Conservation (phyloP, 176 grass and related monocot genomes). For the Paspalum notatum region DNA sequence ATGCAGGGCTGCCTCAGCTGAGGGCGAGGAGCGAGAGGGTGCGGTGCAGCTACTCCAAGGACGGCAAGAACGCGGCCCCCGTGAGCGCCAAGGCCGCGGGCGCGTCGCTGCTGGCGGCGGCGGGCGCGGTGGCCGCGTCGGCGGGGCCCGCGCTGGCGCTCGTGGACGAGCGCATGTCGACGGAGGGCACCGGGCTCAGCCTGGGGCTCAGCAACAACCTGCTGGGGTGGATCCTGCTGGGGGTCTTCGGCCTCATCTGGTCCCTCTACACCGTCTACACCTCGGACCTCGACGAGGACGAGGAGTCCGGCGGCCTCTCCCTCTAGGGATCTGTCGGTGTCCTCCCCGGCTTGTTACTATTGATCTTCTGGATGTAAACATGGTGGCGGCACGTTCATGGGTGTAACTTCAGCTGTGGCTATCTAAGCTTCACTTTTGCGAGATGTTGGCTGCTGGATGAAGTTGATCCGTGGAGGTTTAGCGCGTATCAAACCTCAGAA, state of each 20-base stretch:
- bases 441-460: slow-evolving; percentile 23
- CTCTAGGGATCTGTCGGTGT: slow-evolving; percentile 41
- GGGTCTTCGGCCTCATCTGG: slow-evolving; percentile 94
- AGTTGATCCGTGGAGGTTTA: background rate
- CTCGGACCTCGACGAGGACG: slow-evolving; percentile 87
- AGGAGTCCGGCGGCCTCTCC: slow-evolving; percentile 86
- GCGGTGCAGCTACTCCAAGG: slow-evolving; percentile 72
- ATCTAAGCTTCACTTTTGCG: slow-evolving; percentile 32
- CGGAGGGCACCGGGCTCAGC: slow-evolving; percentile 95
- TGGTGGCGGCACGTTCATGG: background rate
- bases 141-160: slow-evolving; percentile 76
- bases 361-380: slow-evolving; percentile 19
- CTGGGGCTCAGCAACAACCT: slow-evolving; percentile 96
- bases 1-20: slow-evolving; percentile 77
- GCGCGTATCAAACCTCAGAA: background rate
- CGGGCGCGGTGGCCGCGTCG: slow-evolving; percentile 47
- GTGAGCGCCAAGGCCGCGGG: slow-evolving; percentile 28
- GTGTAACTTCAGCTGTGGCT: slow-evolving; percentile 42
- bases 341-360: background rate
- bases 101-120: slow-evolving; percentile 48
- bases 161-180: slow-evolving; percentile 91
- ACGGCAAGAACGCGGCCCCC: slow-evolving; percentile 37
- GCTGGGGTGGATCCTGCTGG: slow-evolving; percentile 84
- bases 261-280: slow-evolving; percentile 91
- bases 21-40: slow-evolving; percentile 57